These are phyloP conservation scores for Eragrostis curvula DNA, from an alignment of 176 grass and related monocot species.

Conservation along the genomic window DNA sequence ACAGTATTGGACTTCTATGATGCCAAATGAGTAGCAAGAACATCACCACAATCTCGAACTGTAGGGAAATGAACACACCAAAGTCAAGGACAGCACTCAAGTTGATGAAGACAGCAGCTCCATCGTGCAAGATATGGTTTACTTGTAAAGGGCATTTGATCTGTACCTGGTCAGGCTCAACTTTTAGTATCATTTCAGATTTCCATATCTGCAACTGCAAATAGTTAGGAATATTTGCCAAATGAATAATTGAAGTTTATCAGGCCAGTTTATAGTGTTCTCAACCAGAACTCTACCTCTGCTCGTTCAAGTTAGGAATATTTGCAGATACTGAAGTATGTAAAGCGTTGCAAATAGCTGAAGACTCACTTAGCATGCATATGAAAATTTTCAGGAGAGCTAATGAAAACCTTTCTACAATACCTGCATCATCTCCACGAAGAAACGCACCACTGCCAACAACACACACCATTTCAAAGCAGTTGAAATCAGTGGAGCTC, in stretches of 20 bases:
- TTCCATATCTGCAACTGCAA: conserved; percentile 10
- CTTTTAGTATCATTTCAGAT: background rate
- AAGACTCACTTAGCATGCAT: background rate
- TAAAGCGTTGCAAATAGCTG: background rate
- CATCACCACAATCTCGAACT: too few relatives aligned
- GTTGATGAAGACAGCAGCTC: conserved; percentile 38
- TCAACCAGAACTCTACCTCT: background rate
- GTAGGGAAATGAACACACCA: too few relatives aligned
- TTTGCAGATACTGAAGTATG: background rate
- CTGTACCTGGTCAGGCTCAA: conserved; percentile 56
- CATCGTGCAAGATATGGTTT: conserved; percentile 78
- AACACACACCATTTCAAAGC: conserved; percentile 38
- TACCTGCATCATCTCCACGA: conserved; percentile 27
- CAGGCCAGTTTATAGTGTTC: background rate
- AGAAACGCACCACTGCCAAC: conserved; percentile 6
- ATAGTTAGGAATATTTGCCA: too few relatives aligned
- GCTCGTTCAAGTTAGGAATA: background rate
- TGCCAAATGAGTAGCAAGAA: too few relatives aligned
- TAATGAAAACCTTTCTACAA: conserved; percentile 26
- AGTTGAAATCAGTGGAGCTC: conserved; percentile 37
- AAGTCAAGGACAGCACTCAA: conserved; percentile 53
- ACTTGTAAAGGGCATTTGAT: conserved; percentile 76
- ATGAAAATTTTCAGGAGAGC: conserved; percentile 46
- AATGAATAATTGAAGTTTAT: background rate
- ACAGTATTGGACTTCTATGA: too few relatives aligned